A percentile compares a stretch with the other conserved stretches of the same genome.
These are phyloP conservation scores for Coemansia nantahalensis DNA, from an alignment of 192 early-diverging fungal species.

Conservation along the genomic window DNA sequence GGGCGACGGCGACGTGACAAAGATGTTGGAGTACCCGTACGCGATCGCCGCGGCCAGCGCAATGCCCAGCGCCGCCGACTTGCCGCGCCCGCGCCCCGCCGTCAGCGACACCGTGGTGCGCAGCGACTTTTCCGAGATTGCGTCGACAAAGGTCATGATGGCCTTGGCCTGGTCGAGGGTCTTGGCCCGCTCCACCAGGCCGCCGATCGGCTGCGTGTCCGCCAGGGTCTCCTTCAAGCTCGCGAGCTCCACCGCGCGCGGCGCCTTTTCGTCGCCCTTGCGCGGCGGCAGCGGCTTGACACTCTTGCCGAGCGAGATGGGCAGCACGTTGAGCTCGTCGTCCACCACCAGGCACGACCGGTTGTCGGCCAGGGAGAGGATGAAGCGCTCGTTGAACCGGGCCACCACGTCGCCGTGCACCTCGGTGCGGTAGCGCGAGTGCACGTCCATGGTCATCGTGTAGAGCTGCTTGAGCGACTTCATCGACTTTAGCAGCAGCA, in stretches of 20 bases:
- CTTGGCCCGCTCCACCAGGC: conserved; percentile 72
- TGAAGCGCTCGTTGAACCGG: conserved; percentile 97
- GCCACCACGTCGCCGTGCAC: conserved; percentile 89
- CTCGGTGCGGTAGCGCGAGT: conserved; percentile 92
- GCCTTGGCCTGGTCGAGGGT: conserved; percentile 98
- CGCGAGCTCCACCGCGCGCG: conserved; percentile 62
- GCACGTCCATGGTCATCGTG: conserved; percentile 99
- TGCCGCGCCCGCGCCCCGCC: conserved; percentile 94
- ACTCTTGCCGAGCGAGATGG: conserved; percentile 88
- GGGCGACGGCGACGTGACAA: conserved; percentile 95
- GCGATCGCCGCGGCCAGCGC: conserved; percentile 94
- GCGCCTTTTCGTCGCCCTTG: conserved; percentile 12
- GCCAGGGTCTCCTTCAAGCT: conserved; percentile 83
- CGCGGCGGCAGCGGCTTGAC: conserved; percentile 78
- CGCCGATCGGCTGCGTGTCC: conserved; percentile 89
- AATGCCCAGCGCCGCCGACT: conserved; percentile 94
- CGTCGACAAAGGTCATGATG: conserved; percentile 94
- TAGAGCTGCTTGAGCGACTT: conserved; percentile 94
- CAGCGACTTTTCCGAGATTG: conserved; percentile 91
- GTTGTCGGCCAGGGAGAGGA: conserved; percentile 88
- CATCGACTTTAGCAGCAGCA: conserved; percentile 94
- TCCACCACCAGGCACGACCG: conserved; percentile 91
- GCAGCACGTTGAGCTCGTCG: conserved; percentile 97
- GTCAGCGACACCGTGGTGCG: conserved; percentile 91
- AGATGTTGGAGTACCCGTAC: conserved; percentile 98